Percentiles rank a stretch among this genome's conserved stretches.
These are phyloP conservation scores for Vitis rupestris DNA, from an alignment of 164 flowering plant genomes.

Conservation along the genomic window DNA sequence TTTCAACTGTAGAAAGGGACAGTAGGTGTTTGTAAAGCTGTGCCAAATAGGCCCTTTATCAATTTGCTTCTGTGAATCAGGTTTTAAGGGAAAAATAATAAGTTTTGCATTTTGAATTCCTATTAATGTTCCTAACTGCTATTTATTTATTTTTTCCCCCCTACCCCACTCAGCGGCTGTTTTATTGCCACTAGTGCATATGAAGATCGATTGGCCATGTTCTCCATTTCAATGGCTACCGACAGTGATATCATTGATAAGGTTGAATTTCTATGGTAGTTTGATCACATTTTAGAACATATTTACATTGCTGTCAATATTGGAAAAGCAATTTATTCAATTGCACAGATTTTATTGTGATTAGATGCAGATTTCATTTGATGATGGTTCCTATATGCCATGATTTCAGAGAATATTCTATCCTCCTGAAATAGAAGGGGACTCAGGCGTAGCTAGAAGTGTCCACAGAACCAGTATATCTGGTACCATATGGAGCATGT, in stretches of 20 bases:
- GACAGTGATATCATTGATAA: constrained; percentile 62
- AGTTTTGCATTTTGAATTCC: not conserved
- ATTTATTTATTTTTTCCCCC: constrained; percentile 16
- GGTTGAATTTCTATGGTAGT: constrained; percentile 34
- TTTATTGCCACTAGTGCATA: constrained; percentile 87
- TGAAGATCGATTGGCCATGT: constrained; percentile 70
- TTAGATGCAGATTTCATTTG: constrained; percentile 4
- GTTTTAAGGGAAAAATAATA: too few relatives aligned
- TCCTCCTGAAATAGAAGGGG: constrained; percentile 64
- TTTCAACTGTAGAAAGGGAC: too few relatives aligned
- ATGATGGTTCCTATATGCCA: constrained; percentile 3
- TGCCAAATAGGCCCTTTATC: too few relatives aligned
- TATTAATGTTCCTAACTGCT: constrained; percentile 15
- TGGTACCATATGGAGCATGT: constrained; percentile 99
- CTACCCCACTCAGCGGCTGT: constrained; percentile 51
- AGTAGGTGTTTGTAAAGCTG: too few relatives aligned
- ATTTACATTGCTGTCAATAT: not conserved
- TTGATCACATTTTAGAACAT: not conserved
- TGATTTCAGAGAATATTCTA: constrained; percentile 60
- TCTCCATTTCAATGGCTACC: constrained; percentile 60
- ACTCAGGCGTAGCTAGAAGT: constrained; percentile 24
- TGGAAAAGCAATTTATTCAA: not conserved
- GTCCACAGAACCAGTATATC: constrained; percentile 31
- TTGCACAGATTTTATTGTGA: too few relatives aligned
- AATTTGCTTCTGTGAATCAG: too few relatives aligned